phyloP scores from a whole-genome alignment of 441 rosid genomes.

The Populus tomentosa region DNA sequence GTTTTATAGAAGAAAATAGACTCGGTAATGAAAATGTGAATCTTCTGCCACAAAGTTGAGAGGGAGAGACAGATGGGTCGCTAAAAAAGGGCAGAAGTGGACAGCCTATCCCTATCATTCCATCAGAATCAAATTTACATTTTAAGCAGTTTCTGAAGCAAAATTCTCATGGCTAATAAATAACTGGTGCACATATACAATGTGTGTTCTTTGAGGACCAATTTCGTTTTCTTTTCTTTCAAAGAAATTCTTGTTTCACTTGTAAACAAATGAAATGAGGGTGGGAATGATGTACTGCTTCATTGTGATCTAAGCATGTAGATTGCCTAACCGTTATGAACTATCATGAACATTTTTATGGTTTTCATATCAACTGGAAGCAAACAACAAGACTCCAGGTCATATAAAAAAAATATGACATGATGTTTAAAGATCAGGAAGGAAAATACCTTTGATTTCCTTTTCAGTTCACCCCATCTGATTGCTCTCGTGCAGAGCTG shows the following conservation, averaged over 20 bases:
- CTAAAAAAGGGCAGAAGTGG: not conserved
- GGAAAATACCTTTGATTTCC: constrained; percentile 75
- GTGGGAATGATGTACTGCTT: not conserved
- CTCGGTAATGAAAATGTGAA: not conserved
- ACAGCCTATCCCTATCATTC: not conserved
- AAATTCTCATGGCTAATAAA: not conserved
- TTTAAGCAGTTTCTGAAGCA: not conserved
- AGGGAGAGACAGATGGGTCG: not conserved
- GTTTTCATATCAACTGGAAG: not conserved
- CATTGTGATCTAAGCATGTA: not conserved
- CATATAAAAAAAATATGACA: too few species aligned
- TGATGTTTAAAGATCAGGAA: not conserved
- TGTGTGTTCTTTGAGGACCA: not conserved
- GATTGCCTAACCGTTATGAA: not conserved
- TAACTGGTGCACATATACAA: not conserved
- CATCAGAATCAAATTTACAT: not conserved
- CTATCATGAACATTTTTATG: not conserved
- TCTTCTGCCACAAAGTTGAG: not conserved
- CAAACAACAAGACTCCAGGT: not conserved
- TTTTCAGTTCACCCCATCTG: constrained; percentile 93
- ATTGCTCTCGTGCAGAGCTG: constrained; percentile 97
- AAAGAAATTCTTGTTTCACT: not conserved
- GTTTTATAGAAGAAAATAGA: not conserved
- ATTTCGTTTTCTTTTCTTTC: not conserved
- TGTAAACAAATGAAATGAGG: not conserved